phyloP scores from a whole-genome alignment of 2,329 filamentous ascomycete genomes.

The Fusarium longipes region DNA sequence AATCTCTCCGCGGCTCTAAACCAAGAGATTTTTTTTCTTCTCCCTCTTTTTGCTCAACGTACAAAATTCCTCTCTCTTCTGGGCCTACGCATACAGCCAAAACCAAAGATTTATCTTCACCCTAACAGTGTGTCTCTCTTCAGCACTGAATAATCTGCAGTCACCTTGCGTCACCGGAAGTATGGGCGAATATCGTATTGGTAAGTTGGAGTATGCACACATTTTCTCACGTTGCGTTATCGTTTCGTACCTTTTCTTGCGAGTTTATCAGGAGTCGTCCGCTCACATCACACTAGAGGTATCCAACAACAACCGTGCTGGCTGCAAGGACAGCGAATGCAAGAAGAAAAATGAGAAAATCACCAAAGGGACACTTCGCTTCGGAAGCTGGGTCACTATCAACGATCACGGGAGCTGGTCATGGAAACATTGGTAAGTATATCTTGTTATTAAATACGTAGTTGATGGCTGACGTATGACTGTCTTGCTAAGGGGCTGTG shows the following conservation, averaged over 20 bases:
- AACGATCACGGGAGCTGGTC: conserved; percentile 71
- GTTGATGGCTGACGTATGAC: neutral
- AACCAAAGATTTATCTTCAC: conserved; percentile 11
- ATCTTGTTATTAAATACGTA: neutral
- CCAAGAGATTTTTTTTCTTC: neutral
- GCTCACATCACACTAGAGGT: conserved; percentile 66
- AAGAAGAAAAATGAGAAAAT: conserved; percentile 78
- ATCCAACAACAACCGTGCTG: conserved; percentile 76
- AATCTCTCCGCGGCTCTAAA: neutral
- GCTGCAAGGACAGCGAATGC: conserved; percentile 79
- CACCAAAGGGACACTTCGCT: conserved; percentile 79
- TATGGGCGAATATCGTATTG: conserved; percentile 62
- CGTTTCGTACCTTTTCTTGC: neutral
- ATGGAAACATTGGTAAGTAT: conserved; percentile 87
- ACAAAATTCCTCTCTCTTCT: neutral
- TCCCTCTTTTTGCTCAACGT: neutral
- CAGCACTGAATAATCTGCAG: conserved; percentile 6
- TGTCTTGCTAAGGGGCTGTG: conserved; percentile 76
- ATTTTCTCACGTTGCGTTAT: neutral
- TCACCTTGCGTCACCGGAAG: conserved; percentile 30
- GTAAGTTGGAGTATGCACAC: conserved; percentile 49
- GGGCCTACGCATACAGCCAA: conserved; percentile 2
- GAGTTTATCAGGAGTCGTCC: conserved; percentile 16
- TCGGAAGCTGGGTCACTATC: conserved; percentile 78
- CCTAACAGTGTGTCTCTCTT: conserved; percentile 24